A percentile compares a stretch with the other conserved stretches of the same genome.
Conservation (phyloP, 2,329 filamentous ascomycete genomes). For the Arthrobotrys entomopaga region DNA sequence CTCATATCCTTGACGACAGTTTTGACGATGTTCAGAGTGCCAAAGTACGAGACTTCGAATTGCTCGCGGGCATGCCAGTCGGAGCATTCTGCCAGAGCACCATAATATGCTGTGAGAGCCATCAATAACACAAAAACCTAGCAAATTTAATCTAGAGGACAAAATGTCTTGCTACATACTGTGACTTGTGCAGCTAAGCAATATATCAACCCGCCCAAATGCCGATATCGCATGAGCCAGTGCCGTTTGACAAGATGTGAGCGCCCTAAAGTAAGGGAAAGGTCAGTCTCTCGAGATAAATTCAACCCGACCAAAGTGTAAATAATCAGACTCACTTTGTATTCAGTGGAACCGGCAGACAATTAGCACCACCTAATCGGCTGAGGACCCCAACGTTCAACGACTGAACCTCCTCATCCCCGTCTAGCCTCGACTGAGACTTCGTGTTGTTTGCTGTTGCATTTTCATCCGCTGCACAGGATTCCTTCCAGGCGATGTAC, state of each 20-base stretch:
- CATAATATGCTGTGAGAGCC: conserved; percentile 75
- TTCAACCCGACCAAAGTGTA: not conserved
- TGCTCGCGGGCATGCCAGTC: conserved; percentile 85
- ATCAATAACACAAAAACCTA: not conserved
- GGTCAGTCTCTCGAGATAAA: not conserved
- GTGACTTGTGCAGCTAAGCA: conserved; percentile 89
- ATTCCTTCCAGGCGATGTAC: conserved; percentile 67
- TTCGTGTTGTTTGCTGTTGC: conserved; percentile 52
- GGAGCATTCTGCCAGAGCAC: conserved; percentile 89
- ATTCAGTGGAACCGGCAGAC: conserved; percentile 55
- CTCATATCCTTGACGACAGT: conserved; percentile 83
- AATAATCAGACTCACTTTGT: conserved; percentile 48
- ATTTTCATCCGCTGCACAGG: conserved; percentile 22
- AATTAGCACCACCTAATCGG: conserved; percentile 59
- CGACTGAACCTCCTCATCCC: conserved; percentile 65
- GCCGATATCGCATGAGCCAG: conserved; percentile 84
- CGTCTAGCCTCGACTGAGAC: not conserved
- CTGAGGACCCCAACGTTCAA: conserved; percentile 66
- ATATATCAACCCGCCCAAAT: conserved; percentile 87
- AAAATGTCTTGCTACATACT: conserved; percentile 65
- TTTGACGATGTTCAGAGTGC: conserved; percentile 95
- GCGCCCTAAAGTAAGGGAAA: conserved; percentile 63
- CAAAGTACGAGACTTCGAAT: conserved; percentile 95
- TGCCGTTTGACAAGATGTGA: conserved; percentile 81
- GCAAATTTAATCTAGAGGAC: conserved; percentile 15